Evolutionary conservation across 2,329 filamentous ascomycete genomes (phyloP).

Genomic region (Gliomastix tumulicola): DNA sequence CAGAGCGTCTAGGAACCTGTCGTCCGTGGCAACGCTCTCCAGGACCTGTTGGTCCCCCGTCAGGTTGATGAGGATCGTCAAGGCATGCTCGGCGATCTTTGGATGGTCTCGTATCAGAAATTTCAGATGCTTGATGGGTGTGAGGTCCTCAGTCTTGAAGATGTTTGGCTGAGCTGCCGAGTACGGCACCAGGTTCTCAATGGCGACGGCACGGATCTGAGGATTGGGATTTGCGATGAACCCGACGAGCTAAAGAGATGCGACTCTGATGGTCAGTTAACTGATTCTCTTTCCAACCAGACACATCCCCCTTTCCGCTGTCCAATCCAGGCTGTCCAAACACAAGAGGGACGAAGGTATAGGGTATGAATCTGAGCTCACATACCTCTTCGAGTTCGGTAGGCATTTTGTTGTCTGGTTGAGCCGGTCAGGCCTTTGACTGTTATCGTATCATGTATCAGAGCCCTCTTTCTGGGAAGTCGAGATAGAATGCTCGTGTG

Average conservation of each 20-base stretch:
- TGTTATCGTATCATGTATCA: neutral
- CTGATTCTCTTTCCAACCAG: too few relatives aligned
- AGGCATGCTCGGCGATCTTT: conserved; percentile 86
- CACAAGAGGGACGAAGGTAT: too few relatives aligned
- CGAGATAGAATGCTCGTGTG: too few relatives aligned
- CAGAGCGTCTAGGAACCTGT: conserved; percentile 70
- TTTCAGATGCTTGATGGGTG: conserved; percentile 82
- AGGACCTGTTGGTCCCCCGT: conserved; percentile 72
- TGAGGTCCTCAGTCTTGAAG: conserved; percentile 75
- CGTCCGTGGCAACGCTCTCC: conserved; percentile 65
- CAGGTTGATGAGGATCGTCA: conserved; percentile 85
- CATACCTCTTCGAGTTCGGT: conserved; percentile 70
- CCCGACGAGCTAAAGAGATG: conserved; percentile 81
- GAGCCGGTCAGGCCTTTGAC: too few relatives aligned
- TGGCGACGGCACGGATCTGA: conserved; percentile 78
- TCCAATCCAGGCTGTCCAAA: too few relatives aligned
- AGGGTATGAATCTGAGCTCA: neutral
- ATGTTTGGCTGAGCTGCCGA: conserved; percentile 65
- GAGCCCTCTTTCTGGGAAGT: too few relatives aligned
- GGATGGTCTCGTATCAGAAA: conserved; percentile 77
- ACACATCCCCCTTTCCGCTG: too few relatives aligned
- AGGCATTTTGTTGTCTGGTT: conserved; percentile 62
- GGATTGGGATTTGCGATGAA: conserved; percentile 91
- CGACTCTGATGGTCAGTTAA: too few relatives aligned
- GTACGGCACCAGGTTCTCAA: conserved; percentile 82